phyloP scores from a whole-genome alignment of 768 basidiomycete species.

The Boletellus ananas region DNA sequence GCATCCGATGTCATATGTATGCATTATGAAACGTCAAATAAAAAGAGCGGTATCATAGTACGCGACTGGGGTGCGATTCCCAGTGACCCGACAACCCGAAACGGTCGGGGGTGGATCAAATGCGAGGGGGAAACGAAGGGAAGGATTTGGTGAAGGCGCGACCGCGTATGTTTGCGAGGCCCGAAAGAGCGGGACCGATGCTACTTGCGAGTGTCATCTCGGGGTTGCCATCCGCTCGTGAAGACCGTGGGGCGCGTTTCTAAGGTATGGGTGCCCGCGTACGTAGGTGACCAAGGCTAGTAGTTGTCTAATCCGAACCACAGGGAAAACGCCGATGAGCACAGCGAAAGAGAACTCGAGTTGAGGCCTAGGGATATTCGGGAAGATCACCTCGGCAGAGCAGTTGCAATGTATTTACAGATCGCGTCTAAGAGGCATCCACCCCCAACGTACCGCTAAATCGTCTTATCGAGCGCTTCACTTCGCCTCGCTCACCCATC shows the following conservation, averaged over 20 bases:
- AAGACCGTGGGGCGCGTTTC: too few species aligned
- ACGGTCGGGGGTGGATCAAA: background rate
- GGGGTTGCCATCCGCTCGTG: too few species aligned
- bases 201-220: constrained; percentile 76
- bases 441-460: constrained; percentile 49
- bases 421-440: constrained; percentile 23
- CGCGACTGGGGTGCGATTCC: too few species aligned
- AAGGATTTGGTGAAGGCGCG: constrained; percentile 58
- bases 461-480: constrained; percentile 50
- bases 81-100: too few species aligned
- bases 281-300: too few species aligned
- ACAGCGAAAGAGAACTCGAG: too few species aligned
- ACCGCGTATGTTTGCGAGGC: constrained; percentile 67
- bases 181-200: constrained; percentile 68
- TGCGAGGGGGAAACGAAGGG: background rate
- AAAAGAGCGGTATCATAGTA: too few species aligned
- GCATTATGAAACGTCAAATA: too few species aligned
- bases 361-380: constrained; percentile 5
- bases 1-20: too few species aligned
- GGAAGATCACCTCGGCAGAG: constrained; percentile 5
- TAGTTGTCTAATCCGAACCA: too few species aligned
- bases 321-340: too few species aligned
- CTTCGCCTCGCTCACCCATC: constrained; percentile 89
- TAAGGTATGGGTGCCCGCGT: too few species aligned
- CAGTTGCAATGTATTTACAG: constrained; percentile 8